Conservation (phyloP, 176 grass and related monocot genomes). For the Phoenix dactylifera region DNA sequence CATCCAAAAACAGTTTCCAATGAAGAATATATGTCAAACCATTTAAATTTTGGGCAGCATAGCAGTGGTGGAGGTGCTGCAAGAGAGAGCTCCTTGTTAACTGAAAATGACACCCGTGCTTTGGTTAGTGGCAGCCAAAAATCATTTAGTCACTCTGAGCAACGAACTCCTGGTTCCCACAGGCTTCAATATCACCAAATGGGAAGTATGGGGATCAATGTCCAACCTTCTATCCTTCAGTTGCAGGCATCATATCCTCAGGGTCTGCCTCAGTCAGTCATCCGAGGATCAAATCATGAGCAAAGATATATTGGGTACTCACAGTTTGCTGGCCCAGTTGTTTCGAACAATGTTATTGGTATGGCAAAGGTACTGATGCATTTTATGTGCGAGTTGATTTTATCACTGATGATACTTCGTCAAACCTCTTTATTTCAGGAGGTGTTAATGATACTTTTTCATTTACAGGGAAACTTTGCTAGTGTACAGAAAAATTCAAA, state of each 20-base stretch:
- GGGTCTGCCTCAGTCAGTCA: constrained; percentile 29
- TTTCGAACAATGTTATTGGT: constrained; percentile 39
- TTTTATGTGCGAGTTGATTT: constrained; percentile 1
- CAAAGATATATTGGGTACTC: constrained; percentile 11
- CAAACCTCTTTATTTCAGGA: constrained; percentile 1
- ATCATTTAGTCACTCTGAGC: constrained; percentile 22
- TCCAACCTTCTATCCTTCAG: constrained; percentile 25
- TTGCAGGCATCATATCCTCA: constrained; percentile 30
- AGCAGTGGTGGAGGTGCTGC: constrained; percentile 24
- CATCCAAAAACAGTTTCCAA: constrained; percentile 33
- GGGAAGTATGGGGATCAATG: constrained; percentile 51
- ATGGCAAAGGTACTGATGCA: constrained; percentile 32
- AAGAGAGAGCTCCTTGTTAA: constrained; percentile 36
- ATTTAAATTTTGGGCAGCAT: constrained; percentile 37
- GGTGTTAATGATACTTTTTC: neutral
- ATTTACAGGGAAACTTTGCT: constrained; percentile 11
- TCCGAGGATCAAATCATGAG: constrained; percentile 48
- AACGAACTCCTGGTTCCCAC: constrained; percentile 38
- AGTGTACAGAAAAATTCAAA: constrained; percentile 48
- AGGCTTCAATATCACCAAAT: constrained; percentile 47
- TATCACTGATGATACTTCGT: neutral
- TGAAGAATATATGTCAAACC: constrained; percentile 26
- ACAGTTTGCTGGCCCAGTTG: constrained; percentile 21
- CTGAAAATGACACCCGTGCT: constrained; percentile 29
- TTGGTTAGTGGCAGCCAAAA: constrained; percentile 17